Percentiles rank a stretch among this genome's conserved stretches.
phyloP scores from a whole-genome alignment of 805 yeast species.

The Suhomyces vadensis region DNA sequence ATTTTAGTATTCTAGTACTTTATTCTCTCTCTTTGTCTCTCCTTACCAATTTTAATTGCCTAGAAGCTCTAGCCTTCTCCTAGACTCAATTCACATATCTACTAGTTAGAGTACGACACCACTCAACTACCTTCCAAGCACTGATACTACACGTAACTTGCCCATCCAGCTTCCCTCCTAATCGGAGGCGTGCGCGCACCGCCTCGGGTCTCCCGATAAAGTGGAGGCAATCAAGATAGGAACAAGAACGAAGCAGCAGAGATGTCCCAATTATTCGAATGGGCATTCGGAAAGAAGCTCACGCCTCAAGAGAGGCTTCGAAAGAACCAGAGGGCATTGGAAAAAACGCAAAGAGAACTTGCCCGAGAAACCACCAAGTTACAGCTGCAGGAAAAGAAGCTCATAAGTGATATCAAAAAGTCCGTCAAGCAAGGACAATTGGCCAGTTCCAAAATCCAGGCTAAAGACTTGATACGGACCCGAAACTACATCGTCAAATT shows the following conservation, averaged over 20 bases:
- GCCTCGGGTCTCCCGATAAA: background rate
- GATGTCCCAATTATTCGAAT: slow-evolving; percentile 53
- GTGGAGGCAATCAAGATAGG: background rate
- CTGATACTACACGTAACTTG: no score
- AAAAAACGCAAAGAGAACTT: slow-evolving; percentile 90
- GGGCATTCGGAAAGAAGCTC: slow-evolving; percentile 92
- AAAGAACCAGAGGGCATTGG: slow-evolving; percentile 93
- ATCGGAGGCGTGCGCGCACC: slow-evolving; percentile 1
- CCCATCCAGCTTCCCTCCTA: no score
- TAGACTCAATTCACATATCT: no score
- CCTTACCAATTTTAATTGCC: no score
- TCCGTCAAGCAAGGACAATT: slow-evolving; percentile 89
- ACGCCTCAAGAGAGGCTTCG: slow-evolving; percentile 95
- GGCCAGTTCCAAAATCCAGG: slow-evolving; percentile 89
- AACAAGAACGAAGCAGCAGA: background rate
- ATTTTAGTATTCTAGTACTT: no score
- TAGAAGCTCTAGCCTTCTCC: no score
- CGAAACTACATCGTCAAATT: slow-evolving; percentile 82
- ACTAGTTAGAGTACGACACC: no score
- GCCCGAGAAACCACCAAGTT: slow-evolving; percentile 84
- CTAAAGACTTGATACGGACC: slow-evolving; percentile 91
- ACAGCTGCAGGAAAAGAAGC: slow-evolving; percentile 89
- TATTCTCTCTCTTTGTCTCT: no score
- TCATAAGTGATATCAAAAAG: slow-evolving; percentile 82
- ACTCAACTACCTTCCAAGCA: no score